Base-by-base conservation (phyloP, 2,329 filamentous ascomycete genomes). In the Diaporthe destruens region DNA sequence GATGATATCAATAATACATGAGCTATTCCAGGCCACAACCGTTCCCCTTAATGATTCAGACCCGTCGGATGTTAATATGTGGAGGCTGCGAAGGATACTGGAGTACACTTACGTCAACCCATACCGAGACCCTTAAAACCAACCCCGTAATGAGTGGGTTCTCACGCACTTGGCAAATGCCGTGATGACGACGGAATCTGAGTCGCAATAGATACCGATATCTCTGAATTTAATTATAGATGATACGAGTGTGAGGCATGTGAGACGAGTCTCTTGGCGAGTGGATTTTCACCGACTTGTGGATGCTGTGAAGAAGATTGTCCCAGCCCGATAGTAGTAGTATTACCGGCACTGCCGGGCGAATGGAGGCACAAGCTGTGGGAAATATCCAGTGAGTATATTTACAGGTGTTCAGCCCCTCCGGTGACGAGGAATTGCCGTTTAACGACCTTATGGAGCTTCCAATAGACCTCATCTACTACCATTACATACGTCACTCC, bases 61-160 rank as follows among this genome's bases (percentile, higher is more conserved):
- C 7, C 29, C 54, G 12, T n/a, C 29, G 29, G 29, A 34, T 56
- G 7, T 12, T 23, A n/a, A 25, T 2, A 18, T 25, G 9, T 42
- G 39, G 23, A 25, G 55, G 14, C 1, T 18, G 55, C 18, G 3
- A 18, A 11, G 12, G 8, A 25, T 7, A 23, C 5, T 6, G n/a
- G n/a, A 5, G 23, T 4, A 25, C n/a, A 23, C n/a, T 25, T 9
- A 8, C 12, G 20, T 25, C 23, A 25, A 5, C 25, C 55, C 23
- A 3, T 25, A 8, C 6, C 20, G 20, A 59, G 25, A 34, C n/a
- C 25, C 55, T 34, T 23, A 59, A 42, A 59, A 18, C 34, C 2
- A 59, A 34, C n/a, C 55, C n/a, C 34, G n/a, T 59, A 59, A 59
- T 6, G 34, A 12, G 55, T 59, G 55, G 34, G n/a, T 42, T 39